Conservation (phyloP, 1,284 basidiomycete genomes). For the Chalciporus sp. region DNA sequence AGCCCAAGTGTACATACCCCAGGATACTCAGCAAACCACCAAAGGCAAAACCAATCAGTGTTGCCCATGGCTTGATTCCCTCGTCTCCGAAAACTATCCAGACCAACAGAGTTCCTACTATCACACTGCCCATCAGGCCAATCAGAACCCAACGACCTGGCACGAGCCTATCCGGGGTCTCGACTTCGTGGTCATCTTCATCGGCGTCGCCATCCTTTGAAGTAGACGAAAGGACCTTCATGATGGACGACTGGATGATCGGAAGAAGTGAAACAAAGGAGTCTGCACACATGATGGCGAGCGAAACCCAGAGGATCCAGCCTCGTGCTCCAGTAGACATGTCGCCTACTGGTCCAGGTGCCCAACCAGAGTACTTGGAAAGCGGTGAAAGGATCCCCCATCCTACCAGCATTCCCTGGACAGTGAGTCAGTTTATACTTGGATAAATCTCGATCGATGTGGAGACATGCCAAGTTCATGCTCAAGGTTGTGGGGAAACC, state of each 20-base stretch:
- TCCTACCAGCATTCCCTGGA: slow-evolving; percentile 89
- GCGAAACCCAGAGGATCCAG: slow-evolving; percentile 93
- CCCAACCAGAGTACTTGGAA: slow-evolving; percentile 84
- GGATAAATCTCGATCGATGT: neutral
- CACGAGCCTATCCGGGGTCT: slow-evolving; percentile 81
- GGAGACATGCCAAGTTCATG: slow-evolving; percentile 77
- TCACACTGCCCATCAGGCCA: slow-evolving; percentile 67
- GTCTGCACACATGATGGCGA: slow-evolving; percentile 95
- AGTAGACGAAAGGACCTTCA: slow-evolving; percentile 40
- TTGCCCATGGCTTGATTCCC: slow-evolving; percentile 94
- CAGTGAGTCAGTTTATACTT: slow-evolving; percentile 1
- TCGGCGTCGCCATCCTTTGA: slow-evolving; percentile 19
- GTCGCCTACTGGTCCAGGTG: slow-evolving; percentile 85
- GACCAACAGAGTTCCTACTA: slow-evolving; percentile 77
- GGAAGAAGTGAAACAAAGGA: slow-evolving; percentile 84
- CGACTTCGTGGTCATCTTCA: slow-evolving; percentile 68
- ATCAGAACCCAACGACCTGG: slow-evolving; percentile 77
- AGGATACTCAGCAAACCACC: slow-evolving; percentile 86
- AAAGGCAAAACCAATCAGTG: slow-evolving; percentile 79
- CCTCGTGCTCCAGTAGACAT: slow-evolving; percentile 85
- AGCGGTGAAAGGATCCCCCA: slow-evolving; percentile 92
- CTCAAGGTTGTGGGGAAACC: slow-evolving; percentile 92
- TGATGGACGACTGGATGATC: slow-evolving; percentile 56
- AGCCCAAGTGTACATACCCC: slow-evolving; percentile 56
- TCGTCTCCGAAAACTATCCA: slow-evolving; percentile 88